Conservation (phyloP, 2,329 filamentous ascomycete genomes). For the Xylaria sp. region DNA sequence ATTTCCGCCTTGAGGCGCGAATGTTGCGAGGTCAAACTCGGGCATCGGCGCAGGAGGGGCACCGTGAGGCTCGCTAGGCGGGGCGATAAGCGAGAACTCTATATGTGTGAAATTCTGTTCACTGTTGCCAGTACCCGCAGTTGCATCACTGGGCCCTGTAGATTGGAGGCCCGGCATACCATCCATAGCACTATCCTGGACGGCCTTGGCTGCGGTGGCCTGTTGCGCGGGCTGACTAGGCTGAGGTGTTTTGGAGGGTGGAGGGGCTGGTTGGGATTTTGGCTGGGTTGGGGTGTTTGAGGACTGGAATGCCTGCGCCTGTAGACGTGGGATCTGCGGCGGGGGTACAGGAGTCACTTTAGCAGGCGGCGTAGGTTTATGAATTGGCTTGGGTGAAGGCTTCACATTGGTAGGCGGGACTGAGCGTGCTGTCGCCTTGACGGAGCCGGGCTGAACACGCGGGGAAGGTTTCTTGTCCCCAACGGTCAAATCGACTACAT, state of each 20-base stretch:
- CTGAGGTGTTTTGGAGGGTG: conserved; percentile 25
- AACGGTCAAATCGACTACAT: conserved; percentile 48
- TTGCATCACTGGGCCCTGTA: conserved; percentile 33
- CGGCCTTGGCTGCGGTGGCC: conserved; percentile 38
- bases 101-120: conserved; percentile 66
- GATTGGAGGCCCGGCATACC: conserved; percentile 36
- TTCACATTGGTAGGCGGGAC: conserved; percentile 45
- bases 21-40: conserved; percentile 60
- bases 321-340: conserved; percentile 45
- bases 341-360: conserved; percentile 47
- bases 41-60: conserved; percentile 51
- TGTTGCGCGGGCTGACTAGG: conserved; percentile 34
- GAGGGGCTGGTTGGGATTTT: conserved; percentile 34
- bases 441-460: conserved; percentile 41
- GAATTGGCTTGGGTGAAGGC: conserved; percentile 45
- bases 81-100: conserved; percentile 64
- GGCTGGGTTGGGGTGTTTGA: conserved; percentile 41
- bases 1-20: conserved; percentile 49
- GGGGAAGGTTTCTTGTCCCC: conserved; percentile 46
- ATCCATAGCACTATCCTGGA: conserved; percentile 42
- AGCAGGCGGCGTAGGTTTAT: conserved; percentile 41
- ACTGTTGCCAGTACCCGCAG: conserved; percentile 44
- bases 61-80: conserved; percentile 49
- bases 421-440: conserved; percentile 39
- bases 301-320: conserved; percentile 39